These are phyloP conservation scores for Cylindrotheca fusiformis DNA, from an alignment of 108 stramenopile genomes.

Conservation along the genomic window DNA sequence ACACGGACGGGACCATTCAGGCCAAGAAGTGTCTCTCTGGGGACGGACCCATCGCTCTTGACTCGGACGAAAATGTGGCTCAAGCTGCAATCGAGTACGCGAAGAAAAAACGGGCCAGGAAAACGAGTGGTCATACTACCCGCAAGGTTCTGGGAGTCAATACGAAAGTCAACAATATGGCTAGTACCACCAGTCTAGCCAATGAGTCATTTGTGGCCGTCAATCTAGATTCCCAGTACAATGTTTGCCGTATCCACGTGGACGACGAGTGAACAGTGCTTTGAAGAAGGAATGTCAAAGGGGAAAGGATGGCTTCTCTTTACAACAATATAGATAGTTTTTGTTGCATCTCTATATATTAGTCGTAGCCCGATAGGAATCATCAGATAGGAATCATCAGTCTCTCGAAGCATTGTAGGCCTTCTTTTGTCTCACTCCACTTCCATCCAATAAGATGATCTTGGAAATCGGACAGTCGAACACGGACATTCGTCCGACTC, in stretches of 20 bases:
- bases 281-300: too few relatives aligned
- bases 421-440: too few relatives aligned
- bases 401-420: too few relatives aligned
- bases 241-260: slow-evolving; percentile 16
- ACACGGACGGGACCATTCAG: slow-evolving; percentile 55
- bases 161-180: not conserved
- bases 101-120: slow-evolving; percentile 16
- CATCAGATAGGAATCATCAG: too few relatives aligned
- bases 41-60: slow-evolving; percentile 74
- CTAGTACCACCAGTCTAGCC: not conserved
- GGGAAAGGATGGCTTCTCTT: too few relatives aligned
- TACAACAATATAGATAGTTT: too few relatives aligned
- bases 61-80: slow-evolving; percentile 62
- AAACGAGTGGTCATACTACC: not conserved
- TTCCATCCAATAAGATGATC: too few relatives aligned
- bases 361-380: too few relatives aligned
- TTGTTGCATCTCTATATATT: too few relatives aligned
- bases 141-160: not conserved
- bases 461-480: too few relatives aligned
- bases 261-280: too few relatives aligned
- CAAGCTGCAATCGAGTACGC: slow-evolving; percentile 45
- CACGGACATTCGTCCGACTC: too few relatives aligned
- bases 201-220: slow-evolving; percentile 14
- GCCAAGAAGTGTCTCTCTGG: slow-evolving; percentile 65
- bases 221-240: slow-evolving; percentile 15